Base-by-base conservation (phyloP, 2,329 filamentous ascomycete genomes). In the Cladosporium colombiae region DNA sequence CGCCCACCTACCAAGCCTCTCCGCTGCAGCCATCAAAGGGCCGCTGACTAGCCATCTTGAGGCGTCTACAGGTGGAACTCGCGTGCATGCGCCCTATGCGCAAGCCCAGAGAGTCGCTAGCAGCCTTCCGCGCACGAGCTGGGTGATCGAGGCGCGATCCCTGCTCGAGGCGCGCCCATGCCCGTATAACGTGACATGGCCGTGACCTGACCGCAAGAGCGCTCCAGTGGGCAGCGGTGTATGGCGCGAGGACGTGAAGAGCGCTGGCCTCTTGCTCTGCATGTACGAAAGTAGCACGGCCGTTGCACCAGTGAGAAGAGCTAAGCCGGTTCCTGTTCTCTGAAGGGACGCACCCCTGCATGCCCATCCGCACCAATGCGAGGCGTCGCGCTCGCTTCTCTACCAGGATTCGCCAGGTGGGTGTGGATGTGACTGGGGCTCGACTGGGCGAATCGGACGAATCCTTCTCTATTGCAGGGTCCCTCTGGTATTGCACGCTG, bases 251-350 rank as follows among this genome's bases (percentile, higher is more conserved):
- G 61, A 37, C 50, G 35, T 63, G 50, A 63, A 55, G 61, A 56
- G 60, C 60, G 46, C 21, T 63, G 60, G 31, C 49, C 60, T 63
- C 33, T 55, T 21, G 33, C 46, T 40, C 61, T 56, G 50, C 61
- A 63, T 52, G 35, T 25, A 46, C 61, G 49, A 56, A 31, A 44
- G 61, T 63, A 52, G 61, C 61, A 63, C 61, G 25, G 27, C 50
- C 61, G 61, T 56, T 63, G 61, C 56, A 63, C 61, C 61, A 63
- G 50, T 63, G 50, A 56, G 50, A 40, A 44, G 23, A 18, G 50
- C 61, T 63, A 63, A 29, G 61, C 61, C 61, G 61, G 61, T 63
- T 63, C 61, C 61, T 63, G 50, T 29, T 33, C 23, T 40, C 23
- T 56, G 50, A 56, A 52, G 61, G 50, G 61, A 56, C 29, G 50